Conservation (phyloP, 2,329 filamentous ascomycete species). For the Penicillium sp. region DNA sequence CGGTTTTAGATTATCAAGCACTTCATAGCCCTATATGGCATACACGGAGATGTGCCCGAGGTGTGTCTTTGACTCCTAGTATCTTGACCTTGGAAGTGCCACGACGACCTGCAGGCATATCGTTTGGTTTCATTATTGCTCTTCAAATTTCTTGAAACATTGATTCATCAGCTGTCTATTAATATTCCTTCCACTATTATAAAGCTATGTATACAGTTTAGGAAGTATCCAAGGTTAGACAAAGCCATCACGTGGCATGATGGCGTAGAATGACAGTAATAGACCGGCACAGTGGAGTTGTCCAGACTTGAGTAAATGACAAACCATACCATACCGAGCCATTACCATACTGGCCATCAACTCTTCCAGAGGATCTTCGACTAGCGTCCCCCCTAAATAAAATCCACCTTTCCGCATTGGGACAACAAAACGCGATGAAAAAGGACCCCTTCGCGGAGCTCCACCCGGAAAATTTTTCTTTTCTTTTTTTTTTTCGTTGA, state of each 20-base stretch:
- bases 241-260: slow-evolving; percentile 5
- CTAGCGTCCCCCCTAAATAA: slow-evolving; percentile 6
- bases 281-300: background rate
- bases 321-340: slow-evolving; percentile 6
- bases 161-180: background rate
- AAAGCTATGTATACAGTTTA: background rate
- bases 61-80: slow-evolving; percentile 6
- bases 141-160: background rate
- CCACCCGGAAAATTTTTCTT: slow-evolving; percentile 20
- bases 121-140: background rate
- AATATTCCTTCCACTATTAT: background rate
- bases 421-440: slow-evolving; percentile 22
- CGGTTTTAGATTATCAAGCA: slow-evolving; percentile 16
- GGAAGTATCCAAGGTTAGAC: background rate
- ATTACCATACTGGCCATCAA: background rate
- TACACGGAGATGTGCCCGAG: slow-evolving; percentile 13
- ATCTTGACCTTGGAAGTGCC: background rate
- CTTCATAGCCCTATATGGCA: background rate
- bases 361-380: slow-evolving; percentile 16
- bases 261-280: slow-evolving; percentile 6
- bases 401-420: slow-evolving; percentile 21
- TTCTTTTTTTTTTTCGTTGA: slow-evolving; percentile 2
- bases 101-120: background rate
- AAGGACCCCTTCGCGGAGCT: slow-evolving; percentile 19
- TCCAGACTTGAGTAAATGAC: slow-evolving; percentile 3